phyloP scores from a whole-genome alignment of 139 green algal species.

The Klebsormidium nitens region DNA sequence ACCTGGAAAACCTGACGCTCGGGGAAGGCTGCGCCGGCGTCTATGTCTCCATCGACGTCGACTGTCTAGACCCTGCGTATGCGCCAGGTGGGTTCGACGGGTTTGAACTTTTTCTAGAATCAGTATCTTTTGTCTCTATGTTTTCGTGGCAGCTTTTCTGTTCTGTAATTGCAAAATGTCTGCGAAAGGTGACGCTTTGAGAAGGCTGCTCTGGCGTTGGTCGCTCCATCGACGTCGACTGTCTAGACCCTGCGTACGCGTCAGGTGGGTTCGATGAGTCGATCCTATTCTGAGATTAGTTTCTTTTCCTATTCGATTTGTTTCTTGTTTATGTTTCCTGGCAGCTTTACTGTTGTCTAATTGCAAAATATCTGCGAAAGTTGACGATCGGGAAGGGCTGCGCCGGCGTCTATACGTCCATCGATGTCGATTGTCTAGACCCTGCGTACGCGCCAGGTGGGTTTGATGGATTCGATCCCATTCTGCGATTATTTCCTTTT shows the following conservation, averaged over 20 bases:
- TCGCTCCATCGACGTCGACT: slow-evolving; percentile 34
- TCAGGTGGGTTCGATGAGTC: slow-evolving; percentile 36
- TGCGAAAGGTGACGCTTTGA: too few relatives aligned
- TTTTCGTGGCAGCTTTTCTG: too few relatives aligned
- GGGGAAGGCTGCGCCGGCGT: slow-evolving; percentile 30
- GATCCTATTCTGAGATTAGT: too few relatives aligned
- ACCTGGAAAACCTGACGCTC: slow-evolving; percentile 34
- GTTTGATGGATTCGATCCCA: too few relatives aligned
- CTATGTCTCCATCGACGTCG: slow-evolving; percentile 37
- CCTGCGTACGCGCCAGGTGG: slow-evolving; percentile 29
- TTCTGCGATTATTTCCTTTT: too few relatives aligned
- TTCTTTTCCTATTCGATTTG: too few relatives aligned
- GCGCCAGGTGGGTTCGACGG: slow-evolving; percentile 32
- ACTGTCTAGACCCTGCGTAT: slow-evolving; percentile 28
- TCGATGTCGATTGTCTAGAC: slow-evolving; percentile 34
- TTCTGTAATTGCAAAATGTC: too few relatives aligned
- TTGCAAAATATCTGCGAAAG: too few relatives aligned
- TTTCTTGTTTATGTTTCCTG: too few relatives aligned
- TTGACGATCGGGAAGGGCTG: slow-evolving; percentile 31
- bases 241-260: slow-evolving; percentile 25
- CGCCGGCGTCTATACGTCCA: slow-evolving; percentile 35
- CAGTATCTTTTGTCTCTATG: too few relatives aligned
- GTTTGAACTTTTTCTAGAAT: too few relatives aligned
- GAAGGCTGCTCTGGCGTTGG: slow-evolving; percentile 31
- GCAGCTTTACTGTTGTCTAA: too few relatives aligned